A percentile compares a stretch with the other conserved stretches of the same genome.
phyloP scores from a whole-genome alignment of 192 early-diverging fungal genomes.

The Gamsiella multidivaricata region DNA sequence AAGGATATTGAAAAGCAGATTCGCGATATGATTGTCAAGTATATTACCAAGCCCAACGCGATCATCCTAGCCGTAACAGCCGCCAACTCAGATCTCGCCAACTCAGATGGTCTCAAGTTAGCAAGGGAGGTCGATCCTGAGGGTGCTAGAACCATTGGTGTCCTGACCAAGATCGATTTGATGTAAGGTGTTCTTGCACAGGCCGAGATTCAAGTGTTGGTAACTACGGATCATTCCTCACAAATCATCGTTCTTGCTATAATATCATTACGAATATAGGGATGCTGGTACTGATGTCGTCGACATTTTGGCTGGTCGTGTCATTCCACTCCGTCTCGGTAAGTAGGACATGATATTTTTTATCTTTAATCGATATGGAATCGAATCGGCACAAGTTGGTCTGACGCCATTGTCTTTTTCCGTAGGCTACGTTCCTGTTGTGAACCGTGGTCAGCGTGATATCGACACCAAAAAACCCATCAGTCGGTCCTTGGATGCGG shows the following conservation, averaged over 20 bases:
- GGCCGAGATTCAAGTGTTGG: background rate
- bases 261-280: slow-evolving; percentile 23
- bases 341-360: too few species aligned
- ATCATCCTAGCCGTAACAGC: slow-evolving; percentile 98
- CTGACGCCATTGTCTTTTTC: too few species aligned
- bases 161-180: slow-evolving; percentile 98
- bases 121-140: slow-evolving; percentile 99
- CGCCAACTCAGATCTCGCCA: slow-evolving; percentile 98
- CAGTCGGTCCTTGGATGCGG: slow-evolving; percentile 85
- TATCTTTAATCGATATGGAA: too few species aligned
- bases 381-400: too few species aligned
- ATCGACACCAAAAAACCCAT: slow-evolving; percentile 96
- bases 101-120: slow-evolving; percentile 97
- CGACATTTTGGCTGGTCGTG: slow-evolving; percentile 96
- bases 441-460: slow-evolving; percentile 98
- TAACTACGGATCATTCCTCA: background rate
- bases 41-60: slow-evolving; percentile 96
- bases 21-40: slow-evolving; percentile 97
- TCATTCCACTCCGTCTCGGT: slow-evolving; percentile 88
- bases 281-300: slow-evolving; percentile 99
- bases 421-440: slow-evolving; percentile 98
- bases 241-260: background rate
- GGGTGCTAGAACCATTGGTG: slow-evolving; percentile 97
- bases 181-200: slow-evolving; percentile 71
- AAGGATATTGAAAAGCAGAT: slow-evolving; percentile 99